phyloP scores from a whole-genome alignment of 805 yeast genomes.

The Schwanniomyces vanrijiae region DNA sequence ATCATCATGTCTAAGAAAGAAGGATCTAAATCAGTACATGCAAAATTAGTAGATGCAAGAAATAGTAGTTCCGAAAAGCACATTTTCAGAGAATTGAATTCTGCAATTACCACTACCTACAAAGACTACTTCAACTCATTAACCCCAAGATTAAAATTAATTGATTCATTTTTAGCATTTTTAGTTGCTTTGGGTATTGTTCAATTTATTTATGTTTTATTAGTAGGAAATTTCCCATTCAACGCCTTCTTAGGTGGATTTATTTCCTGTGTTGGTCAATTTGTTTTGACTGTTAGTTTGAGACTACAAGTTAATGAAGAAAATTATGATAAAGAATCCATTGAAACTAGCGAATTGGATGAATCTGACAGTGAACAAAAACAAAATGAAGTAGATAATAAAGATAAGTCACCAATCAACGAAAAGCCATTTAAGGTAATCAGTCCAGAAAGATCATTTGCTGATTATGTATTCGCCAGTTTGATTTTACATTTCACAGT shows the following conservation, averaged over 20 bases:
- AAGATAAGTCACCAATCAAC: constrained; percentile 6
- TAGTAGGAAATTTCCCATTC: constrained; percentile 92
- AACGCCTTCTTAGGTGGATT: constrained; percentile 96
- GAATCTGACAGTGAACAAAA: constrained; percentile 7
- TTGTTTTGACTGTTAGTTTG: constrained; percentile 81
- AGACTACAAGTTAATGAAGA: constrained; percentile 60
- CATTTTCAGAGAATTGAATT: constrained; percentile 21
- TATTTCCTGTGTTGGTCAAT: constrained; percentile 89
- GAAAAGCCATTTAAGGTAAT: constrained; percentile 12
- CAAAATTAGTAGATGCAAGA: constrained; percentile 8
- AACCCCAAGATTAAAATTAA: constrained; percentile 56
- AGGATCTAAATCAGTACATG: constrained; percentile 15
- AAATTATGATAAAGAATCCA: constrained; percentile 5
- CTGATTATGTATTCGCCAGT: constrained; percentile 86
- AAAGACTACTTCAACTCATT: constrained; percentile 31
- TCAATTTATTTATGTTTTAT: constrained; percentile 74
- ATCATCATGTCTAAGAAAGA: constrained; percentile 39
- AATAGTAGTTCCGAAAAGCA: constrained; percentile 10
- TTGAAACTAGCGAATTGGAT: constrained; percentile 2
- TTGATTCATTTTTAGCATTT: constrained; percentile 76
- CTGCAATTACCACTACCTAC: constrained; percentile 35
- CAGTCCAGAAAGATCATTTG: constrained; percentile 64
- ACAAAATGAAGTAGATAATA: constrained; percentile 1
- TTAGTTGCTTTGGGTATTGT: constrained; percentile 71
- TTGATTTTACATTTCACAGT: constrained; percentile 85